phyloP scores from a whole-genome alignment of 306 rosid species.

The Prunus mume region DNA sequence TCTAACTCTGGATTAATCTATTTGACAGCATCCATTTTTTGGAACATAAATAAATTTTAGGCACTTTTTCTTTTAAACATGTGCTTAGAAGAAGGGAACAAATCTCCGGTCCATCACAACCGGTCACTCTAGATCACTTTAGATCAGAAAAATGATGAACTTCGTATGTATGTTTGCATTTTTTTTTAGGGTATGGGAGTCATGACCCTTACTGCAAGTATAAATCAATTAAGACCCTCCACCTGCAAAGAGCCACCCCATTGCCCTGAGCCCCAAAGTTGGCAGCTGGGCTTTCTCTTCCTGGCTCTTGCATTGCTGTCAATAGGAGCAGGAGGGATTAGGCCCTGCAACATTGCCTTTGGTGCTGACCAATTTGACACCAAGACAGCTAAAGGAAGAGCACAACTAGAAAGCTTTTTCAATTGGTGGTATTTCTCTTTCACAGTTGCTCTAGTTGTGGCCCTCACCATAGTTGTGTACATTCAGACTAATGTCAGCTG shows the following conservation, averaged over 20 bases:
- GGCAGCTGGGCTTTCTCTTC: slow-evolving; percentile 67
- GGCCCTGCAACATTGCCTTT: slow-evolving; percentile 87
- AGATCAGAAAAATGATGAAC: not conserved
- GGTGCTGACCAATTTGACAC: slow-evolving; percentile 85
- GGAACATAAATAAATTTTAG: not conserved
- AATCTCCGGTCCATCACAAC: too few relatives aligned
- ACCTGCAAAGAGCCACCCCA: slow-evolving; percentile 34
- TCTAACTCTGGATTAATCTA: not conserved
- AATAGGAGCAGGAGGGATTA: slow-evolving; percentile 77
- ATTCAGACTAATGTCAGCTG: slow-evolving; percentile 78
- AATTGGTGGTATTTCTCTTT: slow-evolving; percentile 90
- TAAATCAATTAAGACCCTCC: slow-evolving; percentile 51
- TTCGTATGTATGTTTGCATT: not conserved
- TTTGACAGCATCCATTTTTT: not conserved
- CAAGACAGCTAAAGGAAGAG: slow-evolving; percentile 56
- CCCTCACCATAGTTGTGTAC: slow-evolving; percentile 68
- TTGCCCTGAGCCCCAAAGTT: slow-evolving; percentile 43
- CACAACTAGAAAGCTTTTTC: slow-evolving; percentile 69
- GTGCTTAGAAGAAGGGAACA: not conserved
- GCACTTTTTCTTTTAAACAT: not conserved
- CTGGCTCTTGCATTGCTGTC: slow-evolving; percentile 54
- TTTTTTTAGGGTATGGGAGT: slow-evolving; percentile 57
- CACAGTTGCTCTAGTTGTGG: slow-evolving; percentile 61
- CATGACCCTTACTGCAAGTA: slow-evolving; percentile 62
- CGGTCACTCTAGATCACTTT: too few relatives aligned